phyloP scores from a whole-genome alignment of 2,329 filamentous ascomycete species.

The Elsinoe necatrix region DNA sequence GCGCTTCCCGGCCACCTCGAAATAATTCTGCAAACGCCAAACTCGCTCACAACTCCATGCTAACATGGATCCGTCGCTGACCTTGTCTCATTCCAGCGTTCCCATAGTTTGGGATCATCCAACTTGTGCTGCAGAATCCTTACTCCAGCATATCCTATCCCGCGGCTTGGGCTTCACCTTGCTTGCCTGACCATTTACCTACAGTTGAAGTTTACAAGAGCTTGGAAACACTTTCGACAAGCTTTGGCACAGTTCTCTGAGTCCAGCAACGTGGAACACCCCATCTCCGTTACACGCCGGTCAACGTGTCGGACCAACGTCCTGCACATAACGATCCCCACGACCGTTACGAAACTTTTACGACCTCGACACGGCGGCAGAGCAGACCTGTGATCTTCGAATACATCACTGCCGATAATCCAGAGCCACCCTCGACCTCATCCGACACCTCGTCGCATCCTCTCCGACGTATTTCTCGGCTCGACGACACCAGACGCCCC shows the following conservation, averaged over 20 bases:
- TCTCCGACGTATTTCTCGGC: constrained; percentile 46
- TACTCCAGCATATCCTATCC: not conserved
- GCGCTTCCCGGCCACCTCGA: constrained; percentile 14
- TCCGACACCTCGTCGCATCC: constrained; percentile 42
- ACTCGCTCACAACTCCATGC: not conserved
- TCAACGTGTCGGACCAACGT: constrained; percentile 16
- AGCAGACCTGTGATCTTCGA: constrained; percentile 38
- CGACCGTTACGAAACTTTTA: constrained; percentile 45
- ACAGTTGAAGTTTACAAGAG: constrained; percentile 10
- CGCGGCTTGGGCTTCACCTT: not conserved
- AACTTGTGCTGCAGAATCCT: not conserved
- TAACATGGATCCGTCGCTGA: constrained; percentile 1
- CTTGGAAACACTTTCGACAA: not conserved
- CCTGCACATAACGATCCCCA: constrained; percentile 38
- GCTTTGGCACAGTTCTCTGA: not conserved
- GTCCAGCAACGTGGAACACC: not conserved
- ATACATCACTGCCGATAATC: constrained; percentile 22
- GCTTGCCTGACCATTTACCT: not conserved
- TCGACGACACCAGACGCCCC: constrained; percentile 37
- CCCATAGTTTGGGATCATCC: not conserved
- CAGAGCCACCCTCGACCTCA: constrained; percentile 44
- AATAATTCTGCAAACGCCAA: constrained; percentile 6
- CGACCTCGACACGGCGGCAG: constrained; percentile 34
- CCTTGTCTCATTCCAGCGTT: constrained; percentile 11
- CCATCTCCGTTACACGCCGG: constrained; percentile 7